Percentiles rank a stretch among this genome's conserved stretches.
phyloP scores from a whole-genome alignment of 2,329 filamentous ascomycete species.

The Colletotrichum lentis region DNA sequence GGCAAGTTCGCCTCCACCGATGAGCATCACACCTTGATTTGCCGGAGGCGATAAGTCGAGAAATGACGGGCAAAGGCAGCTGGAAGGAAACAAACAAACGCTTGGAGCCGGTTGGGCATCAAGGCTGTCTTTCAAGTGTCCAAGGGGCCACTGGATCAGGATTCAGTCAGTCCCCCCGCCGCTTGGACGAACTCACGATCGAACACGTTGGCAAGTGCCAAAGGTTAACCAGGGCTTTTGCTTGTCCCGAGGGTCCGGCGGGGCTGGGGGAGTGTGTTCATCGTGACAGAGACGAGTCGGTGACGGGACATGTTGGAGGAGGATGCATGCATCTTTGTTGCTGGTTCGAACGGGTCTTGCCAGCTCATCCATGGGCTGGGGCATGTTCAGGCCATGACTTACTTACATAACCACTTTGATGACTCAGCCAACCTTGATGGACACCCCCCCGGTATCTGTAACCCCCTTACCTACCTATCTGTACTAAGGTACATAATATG shows the following conservation, averaged over 20 bases:
- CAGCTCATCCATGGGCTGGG: conserved; percentile 5
- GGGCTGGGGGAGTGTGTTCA: background rate
- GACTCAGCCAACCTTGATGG: background rate
- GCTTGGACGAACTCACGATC: conserved; percentile 13
- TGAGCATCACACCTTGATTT: background rate
- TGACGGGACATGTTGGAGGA: background rate
- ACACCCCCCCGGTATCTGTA: background rate
- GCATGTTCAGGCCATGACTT: background rate
- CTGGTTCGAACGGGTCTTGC: conserved; percentile 3
- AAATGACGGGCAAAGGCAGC: background rate
- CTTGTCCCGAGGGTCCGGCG: conserved; percentile 15
- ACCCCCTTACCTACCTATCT: background rate
- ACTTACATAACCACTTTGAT: background rate
- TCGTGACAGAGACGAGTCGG: conserved; percentile 18
- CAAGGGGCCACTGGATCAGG: background rate
- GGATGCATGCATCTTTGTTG: too few species aligned
- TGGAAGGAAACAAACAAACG: background rate
- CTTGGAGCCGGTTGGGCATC: conserved; percentile 29
- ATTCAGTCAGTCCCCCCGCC: conserved; percentile 1
- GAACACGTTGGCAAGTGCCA: conserved; percentile 11
- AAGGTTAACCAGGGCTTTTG: conserved; percentile 12
- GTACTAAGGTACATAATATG: too few species aligned
- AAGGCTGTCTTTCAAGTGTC: conserved; percentile 4
- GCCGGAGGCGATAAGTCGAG: conserved; percentile 2
- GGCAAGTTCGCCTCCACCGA: background rate